A percentile compares a stretch with the other conserved stretches of the same genome.
Evolutionary conservation across 495 filamentous ascomycete genomes (phyloP).

Genomic region (Aspergillus sclerotioniger): DNA sequence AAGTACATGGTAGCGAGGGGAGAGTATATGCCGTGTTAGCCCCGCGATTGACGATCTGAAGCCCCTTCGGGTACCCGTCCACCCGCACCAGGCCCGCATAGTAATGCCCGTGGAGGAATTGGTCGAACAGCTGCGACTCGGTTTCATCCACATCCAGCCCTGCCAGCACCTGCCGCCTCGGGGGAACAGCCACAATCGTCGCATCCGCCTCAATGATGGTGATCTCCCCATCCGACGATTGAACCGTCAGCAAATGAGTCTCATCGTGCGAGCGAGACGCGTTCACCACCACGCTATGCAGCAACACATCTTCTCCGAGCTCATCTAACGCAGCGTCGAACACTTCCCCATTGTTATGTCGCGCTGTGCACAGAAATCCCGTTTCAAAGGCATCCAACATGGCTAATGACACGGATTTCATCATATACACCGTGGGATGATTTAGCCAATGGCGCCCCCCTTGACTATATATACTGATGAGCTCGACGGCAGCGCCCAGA

Average conservation of each 20-base stretch:
- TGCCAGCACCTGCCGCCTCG: not conserved
- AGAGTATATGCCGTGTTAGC: not conserved
- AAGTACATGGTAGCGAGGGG: not conserved
- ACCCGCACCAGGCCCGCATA: not conserved
- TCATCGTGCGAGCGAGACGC: not conserved
- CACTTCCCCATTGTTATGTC: not conserved
- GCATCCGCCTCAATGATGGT: not conserved
- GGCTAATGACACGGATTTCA: slow-evolving; percentile 7
- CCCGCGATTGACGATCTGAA: not conserved
- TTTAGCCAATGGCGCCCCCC: slow-evolving; percentile 35
- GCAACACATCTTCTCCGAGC: slow-evolving; percentile 15
- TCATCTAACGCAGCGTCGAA: slow-evolving; percentile 3
- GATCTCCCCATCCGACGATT: not conserved
- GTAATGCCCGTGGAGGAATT: not conserved
- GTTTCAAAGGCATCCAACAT: not conserved
- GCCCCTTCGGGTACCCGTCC: not conserved
- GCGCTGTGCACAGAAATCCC: not conserved
- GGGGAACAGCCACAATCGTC: not conserved
- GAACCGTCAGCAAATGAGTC: not conserved
- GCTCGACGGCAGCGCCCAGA: slow-evolving; percentile 15
- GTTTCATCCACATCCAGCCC: not conserved
- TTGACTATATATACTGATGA: slow-evolving; percentile 17
- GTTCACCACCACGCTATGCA: slow-evolving; percentile 9
- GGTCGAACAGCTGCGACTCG: not conserved
- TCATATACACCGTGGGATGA: slow-evolving; percentile 19